A percentile compares a stretch with the other conserved stretches of the same genome.
These are phyloP conservation scores for Babesia ovata DNA, from an alignment of 169 alveolate genomes.

Conservation along the genomic window DNA sequence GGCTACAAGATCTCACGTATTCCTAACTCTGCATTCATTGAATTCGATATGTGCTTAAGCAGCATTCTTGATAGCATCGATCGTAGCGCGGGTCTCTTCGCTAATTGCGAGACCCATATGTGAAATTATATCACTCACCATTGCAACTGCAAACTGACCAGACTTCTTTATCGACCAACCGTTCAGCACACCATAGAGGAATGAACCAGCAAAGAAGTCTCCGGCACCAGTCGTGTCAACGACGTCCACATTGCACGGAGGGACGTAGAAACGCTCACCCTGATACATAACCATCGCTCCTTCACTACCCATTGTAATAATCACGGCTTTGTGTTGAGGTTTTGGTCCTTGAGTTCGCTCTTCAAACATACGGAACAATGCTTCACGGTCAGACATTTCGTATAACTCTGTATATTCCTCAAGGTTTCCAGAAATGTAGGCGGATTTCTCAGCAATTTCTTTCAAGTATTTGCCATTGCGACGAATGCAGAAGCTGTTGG, in stretches of 20 bases:
- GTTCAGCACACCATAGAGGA: slow-evolving; percentile 26
- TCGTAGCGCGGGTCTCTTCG: slow-evolving; percentile 1
- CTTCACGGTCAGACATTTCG: slow-evolving; percentile 1
- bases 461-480: slow-evolving; percentile 19
- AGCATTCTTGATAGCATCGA: slow-evolving; percentile 8
- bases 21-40: too few species aligned
- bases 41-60: not conserved
- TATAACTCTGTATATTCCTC: slow-evolving; percentile 18
- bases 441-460: slow-evolving; percentile 8
- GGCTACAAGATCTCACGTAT: too few species aligned
- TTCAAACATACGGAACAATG: slow-evolving; percentile 1
- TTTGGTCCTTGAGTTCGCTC: slow-evolving; percentile 1
- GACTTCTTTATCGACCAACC: slow-evolving; percentile 1
- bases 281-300: slow-evolving; percentile 18
- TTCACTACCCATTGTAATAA: slow-evolving; percentile 23
- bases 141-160: slow-evolving; percentile 1
- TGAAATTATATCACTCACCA: slow-evolving; percentile 8
- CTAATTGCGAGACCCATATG: slow-evolving; percentile 1
- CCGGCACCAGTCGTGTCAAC: slow-evolving; percentile 47
- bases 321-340: slow-evolving; percentile 17
- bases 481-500: slow-evolving; percentile 33
- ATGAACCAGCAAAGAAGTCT: slow-evolving; percentile 33
- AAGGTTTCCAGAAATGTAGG: slow-evolving; percentile 20
- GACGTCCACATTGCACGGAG: slow-evolving; percentile 5
- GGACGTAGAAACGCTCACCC: slow-evolving; percentile 11